Evolutionary conservation across 345 rosid genomes (phyloP).

Genomic region (Citrus mangshanensis): DNA sequence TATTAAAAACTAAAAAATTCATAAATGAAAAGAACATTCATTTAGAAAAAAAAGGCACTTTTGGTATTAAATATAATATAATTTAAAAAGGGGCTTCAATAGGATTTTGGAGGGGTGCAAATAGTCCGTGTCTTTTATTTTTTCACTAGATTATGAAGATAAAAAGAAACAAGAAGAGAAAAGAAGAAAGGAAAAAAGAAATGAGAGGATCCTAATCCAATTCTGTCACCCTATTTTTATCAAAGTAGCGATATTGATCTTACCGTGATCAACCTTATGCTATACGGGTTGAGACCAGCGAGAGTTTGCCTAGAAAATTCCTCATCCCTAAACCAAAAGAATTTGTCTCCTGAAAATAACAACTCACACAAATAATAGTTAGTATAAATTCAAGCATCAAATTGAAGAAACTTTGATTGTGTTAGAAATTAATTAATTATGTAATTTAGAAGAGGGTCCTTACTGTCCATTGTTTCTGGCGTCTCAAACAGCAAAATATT

Average conservation of each 20-base stretch:
- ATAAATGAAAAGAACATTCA: too few relatives aligned
- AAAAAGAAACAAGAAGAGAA: too few relatives aligned
- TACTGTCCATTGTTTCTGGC: conserved; percentile 50
- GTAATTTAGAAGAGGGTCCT: neutral
- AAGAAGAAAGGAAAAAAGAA: too few relatives aligned
- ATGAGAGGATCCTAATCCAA: too few relatives aligned
- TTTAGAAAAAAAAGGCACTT: too few relatives aligned
- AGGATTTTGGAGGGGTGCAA: too few relatives aligned
- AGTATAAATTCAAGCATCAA: neutral
- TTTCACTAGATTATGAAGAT: too few relatives aligned
- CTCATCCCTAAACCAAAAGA: conserved; percentile 73
- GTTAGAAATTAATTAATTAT: neutral
- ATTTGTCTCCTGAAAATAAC: conserved; percentile 45
- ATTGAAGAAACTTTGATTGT: neutral
- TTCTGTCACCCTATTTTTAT: too few relatives aligned
- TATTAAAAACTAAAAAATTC: too few relatives aligned
- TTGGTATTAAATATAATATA: too few relatives aligned
- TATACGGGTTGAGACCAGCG: conserved; percentile 69
- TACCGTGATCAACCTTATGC: conserved; percentile 56
- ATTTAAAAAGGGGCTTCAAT: too few relatives aligned
- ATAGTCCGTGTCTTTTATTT: too few relatives aligned
- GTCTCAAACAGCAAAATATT: conserved; percentile 51
- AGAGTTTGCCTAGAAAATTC: conserved; percentile 77
- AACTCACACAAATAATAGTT: neutral
- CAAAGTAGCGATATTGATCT: neutral